Conservation (phyloP, 495 filamentous ascomycete genomes). For the Bathelium albidoporum region DNA sequence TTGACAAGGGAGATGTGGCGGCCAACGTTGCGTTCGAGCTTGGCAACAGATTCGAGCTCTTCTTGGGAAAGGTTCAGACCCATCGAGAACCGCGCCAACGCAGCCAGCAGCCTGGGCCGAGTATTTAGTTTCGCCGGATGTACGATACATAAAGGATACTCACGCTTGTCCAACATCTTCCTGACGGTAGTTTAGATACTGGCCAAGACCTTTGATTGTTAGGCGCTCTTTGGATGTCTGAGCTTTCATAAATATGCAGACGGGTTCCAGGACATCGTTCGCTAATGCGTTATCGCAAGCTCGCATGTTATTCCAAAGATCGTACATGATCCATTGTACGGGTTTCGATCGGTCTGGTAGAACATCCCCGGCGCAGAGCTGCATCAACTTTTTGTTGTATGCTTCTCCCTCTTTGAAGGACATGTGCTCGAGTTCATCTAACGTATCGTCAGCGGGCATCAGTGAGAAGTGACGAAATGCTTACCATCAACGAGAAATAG, state of each 20-base stretch:
- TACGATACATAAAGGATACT: background rate
- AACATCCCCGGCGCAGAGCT: slow-evolving; percentile 21
- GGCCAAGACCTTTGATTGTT: slow-evolving; percentile 16
- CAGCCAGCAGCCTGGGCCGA: slow-evolving; percentile 14
- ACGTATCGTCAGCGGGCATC: background rate
- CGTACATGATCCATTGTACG: slow-evolving; percentile 32
- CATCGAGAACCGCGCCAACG: slow-evolving; percentile 35
- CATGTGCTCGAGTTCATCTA: slow-evolving; percentile 35
- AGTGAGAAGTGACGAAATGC: no score
- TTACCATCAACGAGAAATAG: slow-evolving; percentile 33
- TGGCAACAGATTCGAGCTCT: background rate
- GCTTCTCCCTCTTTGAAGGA: slow-evolving; percentile 30
- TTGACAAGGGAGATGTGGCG: slow-evolving; percentile 34
- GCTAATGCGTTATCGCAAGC: slow-evolving; percentile 26
- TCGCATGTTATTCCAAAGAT: slow-evolving; percentile 34
- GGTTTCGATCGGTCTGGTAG: slow-evolving; percentile 12
- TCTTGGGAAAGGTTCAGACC: slow-evolving; percentile 22
- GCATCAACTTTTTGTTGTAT: slow-evolving; percentile 32
- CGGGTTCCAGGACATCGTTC: slow-evolving; percentile 28
- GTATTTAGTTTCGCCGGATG: slow-evolving; percentile 24
- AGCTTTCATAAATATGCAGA: slow-evolving; percentile 29
- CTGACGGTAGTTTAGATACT: slow-evolving; percentile 30
- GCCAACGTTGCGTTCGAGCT: slow-evolving; percentile 26
- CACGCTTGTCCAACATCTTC: slow-evolving; percentile 29
- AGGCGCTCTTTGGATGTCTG: slow-evolving; percentile 24